Percentiles rank a stretch among this genome's conserved stretches.
Evolutionary conservation across 1,284 basidiomycete species (phyloP).

Genomic region (Ganoderma lucidum): DNA sequence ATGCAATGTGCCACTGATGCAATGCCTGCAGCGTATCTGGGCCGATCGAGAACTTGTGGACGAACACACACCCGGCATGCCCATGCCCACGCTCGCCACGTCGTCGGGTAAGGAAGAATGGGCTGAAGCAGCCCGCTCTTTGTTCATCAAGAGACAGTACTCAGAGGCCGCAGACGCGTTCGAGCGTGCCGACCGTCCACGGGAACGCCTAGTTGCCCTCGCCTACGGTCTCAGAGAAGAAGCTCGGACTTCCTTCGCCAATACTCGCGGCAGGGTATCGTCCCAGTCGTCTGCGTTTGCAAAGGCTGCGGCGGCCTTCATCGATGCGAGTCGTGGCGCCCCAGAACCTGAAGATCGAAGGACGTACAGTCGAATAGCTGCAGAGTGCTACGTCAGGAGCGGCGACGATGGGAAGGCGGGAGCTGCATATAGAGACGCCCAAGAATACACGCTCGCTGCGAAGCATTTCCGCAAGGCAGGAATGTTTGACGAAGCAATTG

Average conservation of each 20-base stretch:
- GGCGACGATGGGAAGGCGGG: conserved; percentile 50
- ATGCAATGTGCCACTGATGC: neutral
- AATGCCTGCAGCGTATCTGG: conserved; percentile 55
- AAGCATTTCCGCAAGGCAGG: conserved; percentile 55
- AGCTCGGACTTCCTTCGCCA: conserved; percentile 39
- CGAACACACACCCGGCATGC: conserved; percentile 49
- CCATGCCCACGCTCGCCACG: conserved; percentile 55
- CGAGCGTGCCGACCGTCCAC: conserved; percentile 54
- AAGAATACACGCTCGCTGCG: conserved; percentile 54
- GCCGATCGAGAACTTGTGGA: conserved; percentile 49
- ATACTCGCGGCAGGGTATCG: neutral
- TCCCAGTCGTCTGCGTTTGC: conserved; percentile 45
- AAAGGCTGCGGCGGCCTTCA: conserved; percentile 58
- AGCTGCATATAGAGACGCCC: conserved; percentile 9
- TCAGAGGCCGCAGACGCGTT: conserved; percentile 70
- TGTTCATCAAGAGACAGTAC: conserved; percentile 65
- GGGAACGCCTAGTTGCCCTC: conserved; percentile 54
- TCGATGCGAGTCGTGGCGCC: conserved; percentile 39
- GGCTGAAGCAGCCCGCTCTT: conserved; percentile 53
- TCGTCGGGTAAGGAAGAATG: conserved; percentile 52
- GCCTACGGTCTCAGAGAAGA: conserved; percentile 54
- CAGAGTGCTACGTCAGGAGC: conserved; percentile 57
- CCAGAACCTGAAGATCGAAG: conserved; percentile 36
- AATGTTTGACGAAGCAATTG: conserved; percentile 61
- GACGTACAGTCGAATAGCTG: conserved; percentile 58